Evolutionary conservation across 169 alveolate genomes (phyloP), one percentile per base, ranked within the genome.

Genomic region (Theileria orientalis): DNA sequence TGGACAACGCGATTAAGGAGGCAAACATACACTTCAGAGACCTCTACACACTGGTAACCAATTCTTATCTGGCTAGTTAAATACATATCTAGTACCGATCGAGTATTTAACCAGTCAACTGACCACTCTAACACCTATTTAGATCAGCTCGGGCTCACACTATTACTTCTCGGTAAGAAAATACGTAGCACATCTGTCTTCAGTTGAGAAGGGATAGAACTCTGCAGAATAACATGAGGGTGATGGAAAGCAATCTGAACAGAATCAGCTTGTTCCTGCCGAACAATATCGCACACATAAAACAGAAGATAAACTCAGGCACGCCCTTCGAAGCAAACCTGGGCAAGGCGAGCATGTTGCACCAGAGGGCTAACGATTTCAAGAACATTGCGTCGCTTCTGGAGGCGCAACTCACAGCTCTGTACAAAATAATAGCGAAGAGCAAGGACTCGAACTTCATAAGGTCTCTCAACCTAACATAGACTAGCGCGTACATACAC

Each of bases 61-160:
- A n/a, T n/a, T n/a, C n/a, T n/a, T n/a, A n/a, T n/a, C n/a, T n/a
- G n/a, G n/a, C n/a, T n/a, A n/a, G n/a, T n/a, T n/a, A n/a, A n/a
- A n/a, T n/a, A n/a, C n/a, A n/a, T n/a, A n/a, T n/a, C n/a, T n/a
- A n/a, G n/a, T n/a, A n/a, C n/a, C n/a, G n/a, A n/a, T n/a, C n/a
- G n/a, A n/a, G n/a, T n/a, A n/a, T n/a, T n/a, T n/a, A n/a, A n/a
- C n/a, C n/a, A n/a, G n/a, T 41, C 0, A 84, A 59, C 5, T 49
- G 13, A 14, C 3, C 0, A 5, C 37, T 6, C 3, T 30, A 19
- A 16, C 40, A 1, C 54, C 13, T n/a, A 1, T 2, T 21, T 60
- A 79, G 87, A 29, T 79, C 46, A 40, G 83, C 7, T 79, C 87
- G 1, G 87, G 87, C 3, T 54, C 87, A n/a, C 87, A 79, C 76